Conservation (phyloP, 352 stramenopile genomes). For the Globisporangium recalcitrans region DNA sequence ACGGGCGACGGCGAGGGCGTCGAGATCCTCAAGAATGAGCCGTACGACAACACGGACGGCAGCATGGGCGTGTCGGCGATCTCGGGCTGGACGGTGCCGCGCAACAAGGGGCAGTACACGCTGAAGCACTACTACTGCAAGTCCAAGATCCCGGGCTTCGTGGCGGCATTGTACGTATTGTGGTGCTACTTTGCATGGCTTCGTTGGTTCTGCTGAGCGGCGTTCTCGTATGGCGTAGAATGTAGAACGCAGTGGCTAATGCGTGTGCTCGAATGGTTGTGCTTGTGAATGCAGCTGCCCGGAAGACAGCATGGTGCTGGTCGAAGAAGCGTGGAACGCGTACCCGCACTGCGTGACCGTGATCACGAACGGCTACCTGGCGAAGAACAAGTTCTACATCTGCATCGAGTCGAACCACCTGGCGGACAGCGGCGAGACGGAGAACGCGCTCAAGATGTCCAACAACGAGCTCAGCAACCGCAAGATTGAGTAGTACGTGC, state of each 20-base stretch:
- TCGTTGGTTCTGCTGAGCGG: background rate
- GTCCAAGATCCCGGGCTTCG: constrained; percentile 76
- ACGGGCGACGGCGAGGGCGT: constrained; percentile 81
- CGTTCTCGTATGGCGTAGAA: background rate
- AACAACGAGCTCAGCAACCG: constrained; percentile 69
- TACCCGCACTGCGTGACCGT: constrained; percentile 86
- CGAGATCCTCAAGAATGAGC: constrained; percentile 85
- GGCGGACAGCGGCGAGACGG: constrained; percentile 45
- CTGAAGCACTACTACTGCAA: constrained; percentile 88
- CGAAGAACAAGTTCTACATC: constrained; percentile 87
- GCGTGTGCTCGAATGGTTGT: background rate
- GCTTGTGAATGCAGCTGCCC: constrained; percentile 42
- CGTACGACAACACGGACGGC: constrained; percentile 73
- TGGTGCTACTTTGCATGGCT: background rate
- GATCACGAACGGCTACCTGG: constrained; percentile 79
- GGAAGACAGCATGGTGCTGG: constrained; percentile 81
- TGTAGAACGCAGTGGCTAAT: no score
- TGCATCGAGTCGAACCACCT: constrained; percentile 79
- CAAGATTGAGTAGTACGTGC: constrained; percentile 67
- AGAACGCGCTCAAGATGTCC: constrained; percentile 65
- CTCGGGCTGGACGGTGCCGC: constrained; percentile 65
- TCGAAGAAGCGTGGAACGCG: constrained; percentile 85
- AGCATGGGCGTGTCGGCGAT: constrained; percentile 69
- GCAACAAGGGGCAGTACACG: constrained; percentile 84
- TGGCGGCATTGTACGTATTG: constrained; percentile 65